phyloP scores from a whole-genome alignment of 2,329 filamentous ascomycete species.

The Rosellinia necatrix region DNA sequence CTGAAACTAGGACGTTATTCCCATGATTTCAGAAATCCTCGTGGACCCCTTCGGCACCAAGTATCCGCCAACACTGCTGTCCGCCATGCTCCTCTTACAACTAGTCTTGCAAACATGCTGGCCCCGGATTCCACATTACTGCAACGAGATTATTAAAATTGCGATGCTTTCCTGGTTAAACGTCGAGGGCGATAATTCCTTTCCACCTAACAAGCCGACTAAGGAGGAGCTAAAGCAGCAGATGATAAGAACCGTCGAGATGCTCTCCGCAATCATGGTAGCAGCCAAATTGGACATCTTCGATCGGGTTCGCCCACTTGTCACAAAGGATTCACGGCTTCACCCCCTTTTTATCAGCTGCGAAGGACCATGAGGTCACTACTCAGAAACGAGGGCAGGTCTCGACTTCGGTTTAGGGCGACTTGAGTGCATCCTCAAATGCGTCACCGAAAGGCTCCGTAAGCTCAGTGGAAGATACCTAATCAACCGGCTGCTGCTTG shows the following conservation, averaged over 20 bases:
- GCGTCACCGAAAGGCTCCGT: constrained; percentile 32
- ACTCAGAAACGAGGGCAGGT: not conserved
- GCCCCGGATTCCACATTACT: constrained; percentile 68
- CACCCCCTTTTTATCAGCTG: constrained; percentile 38
- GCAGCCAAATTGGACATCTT: constrained; percentile 36
- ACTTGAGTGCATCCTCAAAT: constrained; percentile 21
- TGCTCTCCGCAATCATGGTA: constrained; percentile 44
- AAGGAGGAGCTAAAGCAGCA: constrained; percentile 38
- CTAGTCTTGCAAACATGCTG: constrained; percentile 67
- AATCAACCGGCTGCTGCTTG: constrained; percentile 78
- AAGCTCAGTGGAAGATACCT: constrained; percentile 36
- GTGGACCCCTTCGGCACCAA: constrained; percentile 69
- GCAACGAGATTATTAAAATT: constrained; percentile 66
- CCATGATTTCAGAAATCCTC: constrained; percentile 67
- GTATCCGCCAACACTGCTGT: constrained; percentile 56
- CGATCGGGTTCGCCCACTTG: constrained; percentile 41
- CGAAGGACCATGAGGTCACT: constrained; percentile 11
- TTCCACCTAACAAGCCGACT: constrained; percentile 13
- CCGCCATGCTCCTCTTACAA: constrained; percentile 59
- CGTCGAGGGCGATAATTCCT: constrained; percentile 46
- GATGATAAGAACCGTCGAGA: constrained; percentile 42
- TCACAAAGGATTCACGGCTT: constrained; percentile 45
- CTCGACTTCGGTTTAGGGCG: constrained; percentile 8
- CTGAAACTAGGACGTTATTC: constrained; percentile 63
- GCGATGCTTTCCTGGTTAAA: constrained; percentile 68